These are phyloP conservation scores for Zostera marina DNA, from an alignment of 116 monocot genomes.

Conservation along the genomic window DNA sequence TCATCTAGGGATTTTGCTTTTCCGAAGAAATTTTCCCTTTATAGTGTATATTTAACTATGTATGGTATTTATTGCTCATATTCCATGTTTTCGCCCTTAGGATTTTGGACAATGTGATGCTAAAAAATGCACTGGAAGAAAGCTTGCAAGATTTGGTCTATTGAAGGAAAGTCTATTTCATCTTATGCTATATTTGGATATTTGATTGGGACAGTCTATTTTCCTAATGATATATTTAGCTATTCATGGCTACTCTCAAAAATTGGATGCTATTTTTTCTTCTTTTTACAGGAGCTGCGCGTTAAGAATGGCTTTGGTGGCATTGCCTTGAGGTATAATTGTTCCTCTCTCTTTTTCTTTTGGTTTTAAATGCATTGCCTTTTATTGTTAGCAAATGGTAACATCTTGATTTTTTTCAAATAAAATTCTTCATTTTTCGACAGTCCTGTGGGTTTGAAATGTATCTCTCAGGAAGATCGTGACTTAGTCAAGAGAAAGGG, in stretches of 20 bases:
- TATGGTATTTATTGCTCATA: background rate
- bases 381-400: background rate
- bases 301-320: slow-evolving; percentile 72
- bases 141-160: slow-evolving; percentile 87
- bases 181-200: background rate
- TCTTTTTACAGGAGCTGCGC: slow-evolving; percentile 76
- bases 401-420: background rate
- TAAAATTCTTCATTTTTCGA: no score
- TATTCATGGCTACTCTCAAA: background rate
- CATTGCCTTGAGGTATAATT: slow-evolving; percentile 69
- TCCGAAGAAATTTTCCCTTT: background rate
- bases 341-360: background rate
- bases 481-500: slow-evolving; percentile 60
- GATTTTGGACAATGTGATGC: slow-evolving; percentile 96
- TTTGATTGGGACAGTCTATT: no score
- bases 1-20: no score
- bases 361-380: background rate
- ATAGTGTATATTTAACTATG: no score
- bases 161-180: slow-evolving; percentile 42
- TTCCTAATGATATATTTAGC: background rate
- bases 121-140: slow-evolving; percentile 89
- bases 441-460: slow-evolving; percentile 81
- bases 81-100: slow-evolving; percentile 20
- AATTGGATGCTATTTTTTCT: no score
- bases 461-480: slow-evolving; percentile 82